Conservation (phyloP, 495 filamentous ascomycete species). For the Talaromyces nanjingensis region DNA sequence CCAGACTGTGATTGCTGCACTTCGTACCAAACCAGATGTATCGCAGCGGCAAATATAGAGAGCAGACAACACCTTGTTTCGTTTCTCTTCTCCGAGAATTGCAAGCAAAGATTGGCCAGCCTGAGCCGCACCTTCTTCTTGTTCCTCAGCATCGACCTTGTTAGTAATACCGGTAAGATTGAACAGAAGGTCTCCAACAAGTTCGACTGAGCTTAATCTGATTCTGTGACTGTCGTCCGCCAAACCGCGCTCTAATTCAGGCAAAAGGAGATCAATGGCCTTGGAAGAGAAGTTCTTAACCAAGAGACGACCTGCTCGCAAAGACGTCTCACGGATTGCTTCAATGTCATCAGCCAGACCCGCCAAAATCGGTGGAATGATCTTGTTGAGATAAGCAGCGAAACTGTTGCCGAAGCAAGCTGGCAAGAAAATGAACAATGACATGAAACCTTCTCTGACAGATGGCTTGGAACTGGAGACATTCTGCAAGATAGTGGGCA, state of each 20-base stretch:
- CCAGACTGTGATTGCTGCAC: constrained; percentile 89
- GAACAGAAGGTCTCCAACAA: constrained; percentile 95
- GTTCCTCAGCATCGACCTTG: constrained; percentile 72
- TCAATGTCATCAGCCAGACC: constrained; percentile 95
- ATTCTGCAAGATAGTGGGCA: constrained; percentile 95
- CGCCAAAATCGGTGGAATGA: constrained; percentile 91
- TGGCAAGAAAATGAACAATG: constrained; percentile 95
- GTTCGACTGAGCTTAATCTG: constrained; percentile 91
- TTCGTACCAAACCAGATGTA: constrained; percentile 85
- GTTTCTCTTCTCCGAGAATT: constrained; percentile 87
- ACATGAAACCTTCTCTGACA: constrained; percentile 98
- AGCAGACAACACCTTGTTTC: constrained; percentile 90
- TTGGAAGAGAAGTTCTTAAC: constrained; percentile 97
- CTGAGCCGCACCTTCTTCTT: constrained; percentile 71
- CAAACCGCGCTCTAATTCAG: constrained; percentile 90
- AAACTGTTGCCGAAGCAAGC: constrained; percentile 99
- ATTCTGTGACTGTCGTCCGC: constrained; percentile 96
- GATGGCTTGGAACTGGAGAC: constrained; percentile 83
- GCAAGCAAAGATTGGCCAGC: constrained; percentile 87
- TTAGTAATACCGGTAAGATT: constrained; percentile 93
- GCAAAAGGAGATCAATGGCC: constrained; percentile 87
- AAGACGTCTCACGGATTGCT: constrained; percentile 86
- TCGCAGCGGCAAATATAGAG: constrained; percentile 97
- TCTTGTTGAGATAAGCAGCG: constrained; percentile 86
- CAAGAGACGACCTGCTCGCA: constrained; percentile 84